Percentiles rank a stretch among this genome's conserved stretches.
Conservation (phyloP, 106 monocot genomes). For the Vanilla planifolia region DNA sequence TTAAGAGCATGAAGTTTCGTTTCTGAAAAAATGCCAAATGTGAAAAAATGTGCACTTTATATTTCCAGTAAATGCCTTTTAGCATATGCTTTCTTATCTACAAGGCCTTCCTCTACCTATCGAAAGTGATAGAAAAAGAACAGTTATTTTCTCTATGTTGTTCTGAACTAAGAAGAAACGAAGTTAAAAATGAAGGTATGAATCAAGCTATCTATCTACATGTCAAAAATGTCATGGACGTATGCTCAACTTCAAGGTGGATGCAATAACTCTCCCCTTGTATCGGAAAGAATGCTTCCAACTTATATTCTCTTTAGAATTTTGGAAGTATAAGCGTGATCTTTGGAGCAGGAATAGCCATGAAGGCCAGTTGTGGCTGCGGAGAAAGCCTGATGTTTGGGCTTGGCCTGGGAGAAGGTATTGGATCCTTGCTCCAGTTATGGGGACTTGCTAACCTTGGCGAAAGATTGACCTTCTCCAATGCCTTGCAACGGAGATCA, state of each 20-base stretch:
- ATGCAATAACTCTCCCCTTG: too few species aligned
- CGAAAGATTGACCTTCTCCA: slow-evolving; percentile 89
- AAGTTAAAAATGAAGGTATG: background rate
- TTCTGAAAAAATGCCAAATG: too few species aligned
- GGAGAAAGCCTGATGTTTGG: slow-evolving; percentile 64
- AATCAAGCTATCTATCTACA: background rate
- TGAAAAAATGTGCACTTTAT: too few species aligned
- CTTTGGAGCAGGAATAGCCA: slow-evolving; percentile 39
- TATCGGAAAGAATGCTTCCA: background rate
- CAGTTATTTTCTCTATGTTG: too few species aligned
- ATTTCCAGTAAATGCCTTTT: too few species aligned
- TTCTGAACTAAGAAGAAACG: too few species aligned
- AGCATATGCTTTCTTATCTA: too few species aligned
- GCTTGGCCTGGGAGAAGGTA: slow-evolving; percentile 87
- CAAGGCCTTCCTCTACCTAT: too few species aligned
- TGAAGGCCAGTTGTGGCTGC: slow-evolving; percentile 42
- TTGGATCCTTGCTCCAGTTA: slow-evolving; percentile 32
- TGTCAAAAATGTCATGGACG: too few species aligned
- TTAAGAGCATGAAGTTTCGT: too few species aligned
- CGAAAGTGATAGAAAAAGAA: too few species aligned
- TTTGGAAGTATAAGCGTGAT: slow-evolving; percentile 40
- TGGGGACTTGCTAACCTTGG: slow-evolving; percentile 24
- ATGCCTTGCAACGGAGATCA: slow-evolving; percentile 64
- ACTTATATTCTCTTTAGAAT: slow-evolving; percentile 18
- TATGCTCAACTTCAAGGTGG: too few species aligned